phyloP scores from a whole-genome alignment of 306 rosid species.

The Oemleria cerasiformis region DNA sequence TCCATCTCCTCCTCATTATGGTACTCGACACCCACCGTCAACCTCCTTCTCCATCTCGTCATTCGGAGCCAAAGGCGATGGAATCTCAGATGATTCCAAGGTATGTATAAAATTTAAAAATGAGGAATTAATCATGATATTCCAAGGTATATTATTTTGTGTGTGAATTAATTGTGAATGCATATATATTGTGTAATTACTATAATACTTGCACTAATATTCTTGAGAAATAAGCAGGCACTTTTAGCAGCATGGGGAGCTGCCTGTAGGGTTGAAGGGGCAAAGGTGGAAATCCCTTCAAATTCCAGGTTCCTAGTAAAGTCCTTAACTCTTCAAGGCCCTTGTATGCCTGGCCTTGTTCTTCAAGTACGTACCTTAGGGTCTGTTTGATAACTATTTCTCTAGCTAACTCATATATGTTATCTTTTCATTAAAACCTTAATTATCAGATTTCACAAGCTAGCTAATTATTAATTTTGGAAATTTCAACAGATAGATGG shows the following conservation, averaged over 20 bases:
- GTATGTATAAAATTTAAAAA: conserved; percentile 27
- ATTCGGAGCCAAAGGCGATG: conserved; percentile 83
- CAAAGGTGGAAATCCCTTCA: conserved; percentile 64
- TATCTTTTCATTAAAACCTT: not conserved
- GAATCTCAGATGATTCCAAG: conserved; percentile 76
- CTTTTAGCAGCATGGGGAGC: conserved; percentile 73
- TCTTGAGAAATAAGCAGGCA: conserved; percentile 44
- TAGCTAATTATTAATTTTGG: conserved; percentile 7
- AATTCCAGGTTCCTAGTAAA: conserved; percentile 53
- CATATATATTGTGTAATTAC: conserved; percentile 2
- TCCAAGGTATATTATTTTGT: conserved; percentile 2
- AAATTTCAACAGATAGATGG: conserved; percentile 74
- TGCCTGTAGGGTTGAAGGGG: conserved; percentile 69
- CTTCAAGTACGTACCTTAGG: conserved; percentile 55
- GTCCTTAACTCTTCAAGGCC: conserved; percentile 69
- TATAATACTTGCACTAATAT: no score
- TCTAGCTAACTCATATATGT: not conserved
- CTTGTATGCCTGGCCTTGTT: conserved; percentile 71
- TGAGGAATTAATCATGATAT: not conserved
- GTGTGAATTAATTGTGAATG: not conserved
- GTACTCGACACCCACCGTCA: conserved; percentile 12
- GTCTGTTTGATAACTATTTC: not conserved
- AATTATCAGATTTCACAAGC: no score
- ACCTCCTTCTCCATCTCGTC: conserved; percentile 49
- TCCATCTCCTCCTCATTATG: conserved; percentile 47